Percentiles rank a stretch among this genome's conserved stretches.
phyloP scores from a whole-genome alignment of 768 basidiomycete species.

The Suillus variegatus region DNA sequence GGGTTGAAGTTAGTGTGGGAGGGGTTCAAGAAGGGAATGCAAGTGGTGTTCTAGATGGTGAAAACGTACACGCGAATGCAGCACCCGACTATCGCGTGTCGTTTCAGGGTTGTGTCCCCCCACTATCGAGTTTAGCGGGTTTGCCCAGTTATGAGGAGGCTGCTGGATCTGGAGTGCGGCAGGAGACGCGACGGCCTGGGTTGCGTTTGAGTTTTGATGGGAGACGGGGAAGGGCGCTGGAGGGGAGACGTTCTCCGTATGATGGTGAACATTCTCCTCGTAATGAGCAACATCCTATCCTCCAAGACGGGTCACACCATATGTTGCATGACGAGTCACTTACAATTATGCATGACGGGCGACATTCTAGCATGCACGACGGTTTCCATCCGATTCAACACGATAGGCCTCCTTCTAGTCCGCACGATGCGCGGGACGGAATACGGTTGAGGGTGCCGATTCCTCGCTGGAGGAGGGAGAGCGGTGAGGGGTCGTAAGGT shows the following conservation, averaged over 20 bases:
- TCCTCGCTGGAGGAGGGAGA: background rate
- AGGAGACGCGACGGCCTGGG: background rate
- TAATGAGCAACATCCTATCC: background rate
- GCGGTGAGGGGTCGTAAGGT: background rate
- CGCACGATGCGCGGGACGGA: background rate
- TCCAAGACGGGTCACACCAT: background rate
- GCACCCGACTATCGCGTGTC: constrained; percentile 82
- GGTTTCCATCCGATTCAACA: background rate
- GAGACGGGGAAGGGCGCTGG: background rate
- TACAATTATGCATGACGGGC: no score
- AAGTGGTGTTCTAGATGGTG: background rate
- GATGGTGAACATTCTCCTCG: background rate
- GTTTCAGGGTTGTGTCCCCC: constrained; percentile 85
- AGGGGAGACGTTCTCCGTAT: background rate
- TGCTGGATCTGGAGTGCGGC: constrained; percentile 14
- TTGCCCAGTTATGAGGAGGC: constrained; percentile 89
- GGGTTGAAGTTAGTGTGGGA: background rate
- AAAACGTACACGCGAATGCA: background rate
- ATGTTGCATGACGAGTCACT: background rate
- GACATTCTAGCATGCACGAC: background rate
- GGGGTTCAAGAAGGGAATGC: background rate
- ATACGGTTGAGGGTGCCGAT: background rate
- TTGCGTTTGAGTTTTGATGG: background rate
- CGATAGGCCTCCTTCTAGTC: background rate
- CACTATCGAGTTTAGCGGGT: constrained; percentile 71